Base-by-base conservation (phyloP, 371 early-diverging fungal genomes). In the Chytridiales sp. region DNA sequence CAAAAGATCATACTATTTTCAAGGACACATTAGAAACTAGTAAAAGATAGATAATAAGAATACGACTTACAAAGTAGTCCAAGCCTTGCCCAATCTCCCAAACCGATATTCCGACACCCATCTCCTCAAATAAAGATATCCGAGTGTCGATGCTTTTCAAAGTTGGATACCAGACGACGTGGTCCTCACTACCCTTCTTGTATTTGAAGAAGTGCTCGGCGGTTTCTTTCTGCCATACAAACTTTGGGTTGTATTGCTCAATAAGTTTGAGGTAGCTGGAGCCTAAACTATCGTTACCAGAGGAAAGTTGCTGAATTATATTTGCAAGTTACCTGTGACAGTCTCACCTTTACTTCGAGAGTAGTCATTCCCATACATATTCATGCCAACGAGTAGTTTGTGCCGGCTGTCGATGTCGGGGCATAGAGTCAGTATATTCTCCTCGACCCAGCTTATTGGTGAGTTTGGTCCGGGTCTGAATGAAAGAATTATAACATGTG, bases 61-160 rank as follows among this genome's bases (percentile, higher is more conserved):
- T n/a, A n/a, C n/a, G n/a, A n/a, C n/a, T n/a, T n/a, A n/a, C n/a
- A 69, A 79, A 85, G 56, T 78, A 81, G 69, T 85, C 86, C 42
- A 85, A 63, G 0, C 86, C 86, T 64, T 85, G 86, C 1, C 86
- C 86, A 43, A 85, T 72, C 68, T 85, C 86, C 84, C 86, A 86
- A n/a, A 86, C 32, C 8, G 80, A 69, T 4, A 86, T 31, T 3
- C 86, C 84, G 19, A 77, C 75, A 21, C 74, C 77, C 59, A 80
- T 74, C 65, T 83, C 82, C 58, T 82, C 75, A 6, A 82, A 78
- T 31, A 82, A 42, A 13, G 72, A 65, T 17, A 83, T 21, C 30
- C 86, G 72, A 27, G 58, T 62, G 47, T 74, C 56, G 29, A 85
- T 66, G 41, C 78, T 82, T 79, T 75, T 72, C 13, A 71, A 65